Conservation (phyloP, 2,329 filamentous ascomycete genomes). For the Sarocladium oryzae region DNA sequence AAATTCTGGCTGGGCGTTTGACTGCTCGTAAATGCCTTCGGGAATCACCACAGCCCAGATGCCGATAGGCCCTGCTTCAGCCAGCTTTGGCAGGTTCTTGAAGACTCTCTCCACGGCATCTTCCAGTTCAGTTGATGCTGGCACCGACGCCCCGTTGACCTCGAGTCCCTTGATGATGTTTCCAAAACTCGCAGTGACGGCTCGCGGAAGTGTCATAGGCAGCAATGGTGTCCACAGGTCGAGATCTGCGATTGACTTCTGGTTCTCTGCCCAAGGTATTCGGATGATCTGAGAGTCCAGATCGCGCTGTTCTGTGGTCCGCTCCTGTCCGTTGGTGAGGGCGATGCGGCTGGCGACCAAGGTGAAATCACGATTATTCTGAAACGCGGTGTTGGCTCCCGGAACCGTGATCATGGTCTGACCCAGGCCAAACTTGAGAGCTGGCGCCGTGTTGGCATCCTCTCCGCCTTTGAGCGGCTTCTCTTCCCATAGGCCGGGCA, state of each 20-base stretch:
- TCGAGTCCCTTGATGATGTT: slow-evolving; percentile 69
- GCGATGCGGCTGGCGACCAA: slow-evolving; percentile 35
- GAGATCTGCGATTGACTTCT: slow-evolving; percentile 17
- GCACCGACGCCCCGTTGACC: slow-evolving; percentile 37
- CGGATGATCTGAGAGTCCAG: slow-evolving; percentile 34
- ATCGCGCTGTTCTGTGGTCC: slow-evolving; percentile 22
- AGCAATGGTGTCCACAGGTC: slow-evolving; percentile 43
- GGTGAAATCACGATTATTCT: slow-evolving; percentile 58
- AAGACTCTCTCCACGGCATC: slow-evolving; percentile 53
- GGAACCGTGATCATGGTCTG: slow-evolving; percentile 47
- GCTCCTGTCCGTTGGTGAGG: slow-evolving; percentile 14
- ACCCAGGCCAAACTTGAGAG: slow-evolving; percentile 34
- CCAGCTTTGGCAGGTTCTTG: slow-evolving; percentile 24
- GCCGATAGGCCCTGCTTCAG: slow-evolving; percentile 43
- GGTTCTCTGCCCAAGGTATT: slow-evolving; percentile 17
- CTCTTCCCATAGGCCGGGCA: slow-evolving; percentile 40
- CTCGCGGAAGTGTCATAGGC: slow-evolving; percentile 56
- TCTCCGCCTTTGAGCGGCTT: slow-evolving; percentile 19
- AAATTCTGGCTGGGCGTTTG: background rate
- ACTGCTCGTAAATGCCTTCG: background rate
- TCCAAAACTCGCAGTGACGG: slow-evolving; percentile 61
- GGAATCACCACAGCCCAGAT: slow-evolving; percentile 68
- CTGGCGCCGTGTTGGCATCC: slow-evolving; percentile 30
- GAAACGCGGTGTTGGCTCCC: slow-evolving; percentile 72
- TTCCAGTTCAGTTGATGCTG: slow-evolving; percentile 70